Percentiles rank a stretch among this genome's conserved stretches.
These are phyloP conservation scores for Pichia norvegensis DNA, from an alignment of 1,139 yeast species.

Conservation along the genomic window DNA sequence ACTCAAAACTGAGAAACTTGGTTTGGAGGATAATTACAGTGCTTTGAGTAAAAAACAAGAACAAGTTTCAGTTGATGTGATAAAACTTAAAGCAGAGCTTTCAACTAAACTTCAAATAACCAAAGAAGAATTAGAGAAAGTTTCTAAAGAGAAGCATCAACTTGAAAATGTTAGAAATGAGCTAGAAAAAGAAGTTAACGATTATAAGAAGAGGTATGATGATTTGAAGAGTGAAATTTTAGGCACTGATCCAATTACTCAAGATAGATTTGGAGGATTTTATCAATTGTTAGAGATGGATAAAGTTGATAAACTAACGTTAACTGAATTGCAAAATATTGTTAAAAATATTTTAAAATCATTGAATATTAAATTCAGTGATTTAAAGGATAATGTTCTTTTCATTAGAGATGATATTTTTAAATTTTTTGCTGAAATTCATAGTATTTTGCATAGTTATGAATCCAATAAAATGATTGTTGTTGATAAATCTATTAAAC, in stretches of 20 bases:
- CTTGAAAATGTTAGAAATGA: neutral
- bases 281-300: conserved; percentile 11
- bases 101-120: conserved; percentile 1
- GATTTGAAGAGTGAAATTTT: neutral
- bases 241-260: neutral
- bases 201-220: neutral
- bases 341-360: conserved; percentile 14
- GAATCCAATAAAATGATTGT: conserved; percentile 3
- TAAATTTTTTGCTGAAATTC: conserved; percentile 15
- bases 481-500: conserved; percentile 6
- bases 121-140: neutral
- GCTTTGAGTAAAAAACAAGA: neutral
- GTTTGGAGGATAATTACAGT: neutral
- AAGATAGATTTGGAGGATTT: conserved; percentile 2
- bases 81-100: conserved; percentile 3
- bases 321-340: conserved; percentile 12
- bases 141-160: neutral
- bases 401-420: conserved; percentile 15
- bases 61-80: neutral
- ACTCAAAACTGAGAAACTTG: neutral
- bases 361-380: conserved; percentile 9
- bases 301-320: conserved; percentile 10
- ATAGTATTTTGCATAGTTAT: conserved; percentile 11
- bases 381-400: conserved; percentile 7
- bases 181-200: neutral